phyloP scores from a whole-genome alignment of 768 basidiomycete species.

The Guyanaporus albipodus region DNA sequence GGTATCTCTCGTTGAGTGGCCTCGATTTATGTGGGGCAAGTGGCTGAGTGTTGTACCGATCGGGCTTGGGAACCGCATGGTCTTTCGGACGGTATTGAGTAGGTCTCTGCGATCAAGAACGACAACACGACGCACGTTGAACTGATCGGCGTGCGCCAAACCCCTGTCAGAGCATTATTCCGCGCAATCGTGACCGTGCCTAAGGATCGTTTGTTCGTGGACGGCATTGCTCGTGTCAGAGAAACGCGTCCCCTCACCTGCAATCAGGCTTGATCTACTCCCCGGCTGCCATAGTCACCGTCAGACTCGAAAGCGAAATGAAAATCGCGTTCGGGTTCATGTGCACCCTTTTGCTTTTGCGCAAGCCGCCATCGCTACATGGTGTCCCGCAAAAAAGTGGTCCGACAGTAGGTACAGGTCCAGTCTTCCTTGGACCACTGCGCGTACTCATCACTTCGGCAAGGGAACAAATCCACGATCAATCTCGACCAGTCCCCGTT shows the following conservation, averaged over 20 bases:
- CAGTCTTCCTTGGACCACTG: conserved; percentile 4
- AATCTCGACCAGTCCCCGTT: conserved; percentile 1
- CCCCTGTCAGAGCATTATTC: background rate
- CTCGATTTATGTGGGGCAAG: too few species aligned
- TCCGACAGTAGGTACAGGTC: background rate
- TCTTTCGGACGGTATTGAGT: too few species aligned
- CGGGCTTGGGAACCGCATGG: too few species aligned
- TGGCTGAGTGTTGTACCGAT: too few species aligned
- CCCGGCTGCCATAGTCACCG: background rate
- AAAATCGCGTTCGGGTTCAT: too few species aligned
- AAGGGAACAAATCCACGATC: background rate
- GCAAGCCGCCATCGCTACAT: conserved; percentile 1
- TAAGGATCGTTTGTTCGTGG: too few species aligned
- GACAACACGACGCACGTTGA: background rate
- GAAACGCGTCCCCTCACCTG: background rate
- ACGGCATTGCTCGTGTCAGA: too few species aligned
- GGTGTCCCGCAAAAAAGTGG: background rate
- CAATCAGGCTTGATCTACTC: background rate
- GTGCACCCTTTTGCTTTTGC: background rate
- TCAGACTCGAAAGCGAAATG: background rate
- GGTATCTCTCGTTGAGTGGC: too few species aligned
- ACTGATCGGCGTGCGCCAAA: background rate
- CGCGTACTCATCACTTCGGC: background rate
- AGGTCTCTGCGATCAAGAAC: too few species aligned
- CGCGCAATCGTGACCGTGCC: conserved; percentile 4